Percentiles rank a stretch among this genome's conserved stretches.
These are phyloP conservation scores for Aureobasidium melanogenum DNA, from an alignment of 2,329 filamentous ascomycete genomes.

Conservation along the genomic window DNA sequence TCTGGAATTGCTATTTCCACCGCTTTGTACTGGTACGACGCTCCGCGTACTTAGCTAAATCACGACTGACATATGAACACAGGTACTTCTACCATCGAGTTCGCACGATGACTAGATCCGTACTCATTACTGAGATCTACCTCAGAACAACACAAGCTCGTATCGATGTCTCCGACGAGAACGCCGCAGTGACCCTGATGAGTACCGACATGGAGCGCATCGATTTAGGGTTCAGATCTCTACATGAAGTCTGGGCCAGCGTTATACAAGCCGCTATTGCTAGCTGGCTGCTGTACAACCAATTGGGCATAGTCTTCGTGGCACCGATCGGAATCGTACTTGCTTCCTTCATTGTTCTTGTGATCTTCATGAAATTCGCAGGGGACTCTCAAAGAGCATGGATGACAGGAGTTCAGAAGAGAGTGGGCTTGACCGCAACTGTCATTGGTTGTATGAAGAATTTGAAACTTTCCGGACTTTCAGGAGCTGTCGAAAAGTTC, in stretches of 20 bases:
- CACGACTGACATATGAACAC: not conserved
- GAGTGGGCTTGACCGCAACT: not conserved
- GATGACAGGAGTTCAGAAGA: not conserved
- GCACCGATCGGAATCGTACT: constrained; percentile 3
- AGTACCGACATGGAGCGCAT: constrained; percentile 13
- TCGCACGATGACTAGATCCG: not conserved
- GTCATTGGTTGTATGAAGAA: not conserved
- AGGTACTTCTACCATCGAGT: not conserved
- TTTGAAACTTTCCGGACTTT: not conserved
- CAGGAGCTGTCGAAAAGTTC: not conserved
- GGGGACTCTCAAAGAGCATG: not conserved
- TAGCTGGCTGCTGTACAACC: constrained; percentile 4
- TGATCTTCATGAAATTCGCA: not conserved
- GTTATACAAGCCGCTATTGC: constrained; percentile 8
- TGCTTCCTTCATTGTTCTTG: not conserved
- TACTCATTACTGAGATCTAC: constrained; percentile 6
- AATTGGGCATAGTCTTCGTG: constrained; percentile 10
- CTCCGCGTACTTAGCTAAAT: too few species aligned
- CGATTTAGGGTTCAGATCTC: not conserved
- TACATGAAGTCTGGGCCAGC: constrained; percentile 12
- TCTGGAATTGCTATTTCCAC: not conserved
- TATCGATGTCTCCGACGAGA: not conserved
- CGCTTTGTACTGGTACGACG: not conserved
- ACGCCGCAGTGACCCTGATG: constrained; percentile 12
- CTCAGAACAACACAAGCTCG: not conserved